Conservation (phyloP, 257 asterid species). For the Verbena officinalis region DNA sequence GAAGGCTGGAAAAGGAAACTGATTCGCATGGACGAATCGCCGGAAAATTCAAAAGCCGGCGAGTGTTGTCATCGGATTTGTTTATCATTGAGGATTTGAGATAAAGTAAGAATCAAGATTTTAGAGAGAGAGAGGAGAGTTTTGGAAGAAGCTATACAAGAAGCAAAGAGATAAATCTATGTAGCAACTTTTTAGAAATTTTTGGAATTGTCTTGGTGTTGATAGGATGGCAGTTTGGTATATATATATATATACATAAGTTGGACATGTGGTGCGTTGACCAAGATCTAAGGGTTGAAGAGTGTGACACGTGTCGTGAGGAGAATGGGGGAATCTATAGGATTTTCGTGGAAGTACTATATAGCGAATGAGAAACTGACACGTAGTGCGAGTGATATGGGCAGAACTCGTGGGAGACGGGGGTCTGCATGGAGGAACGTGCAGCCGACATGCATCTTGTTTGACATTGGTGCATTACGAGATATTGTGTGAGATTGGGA, state of each 20-base stretch:
- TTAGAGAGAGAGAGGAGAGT: background rate
- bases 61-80: conserved; percentile 45
- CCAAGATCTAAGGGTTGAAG: background rate
- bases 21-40: conserved; percentile 79
- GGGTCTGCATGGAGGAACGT: conserved; percentile 42
- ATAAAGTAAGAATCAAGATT: conserved; percentile 3
- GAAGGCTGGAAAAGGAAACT: conserved; percentile 44
- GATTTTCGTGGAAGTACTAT: conserved; percentile 27
- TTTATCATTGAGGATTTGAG: conserved; percentile 48
- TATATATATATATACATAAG: conserved; percentile 22
- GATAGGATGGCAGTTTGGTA: conserved; percentile 12
- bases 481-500: conserved; percentile 16
- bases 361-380: conserved; percentile 25
- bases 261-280: conserved; percentile 19
- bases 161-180: conserved; percentile 4
- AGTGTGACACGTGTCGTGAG: conserved; percentile 27
- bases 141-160: conserved; percentile 19
- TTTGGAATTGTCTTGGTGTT: background rate
- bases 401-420: conserved; percentile 1
- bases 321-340: conserved; percentile 18
- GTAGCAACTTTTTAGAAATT: conserved; percentile 15
- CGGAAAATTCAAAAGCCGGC: conserved; percentile 89
- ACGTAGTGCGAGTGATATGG: conserved; percentile 33
- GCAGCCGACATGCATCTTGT: conserved; percentile 54
- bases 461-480: conserved; percentile 10